Evolutionary conservation across 2,329 filamentous ascomycete species (phyloP), one percentile per base, ranked within the genome.

Genomic region (Pseudogymnoascus sp.): DNA sequence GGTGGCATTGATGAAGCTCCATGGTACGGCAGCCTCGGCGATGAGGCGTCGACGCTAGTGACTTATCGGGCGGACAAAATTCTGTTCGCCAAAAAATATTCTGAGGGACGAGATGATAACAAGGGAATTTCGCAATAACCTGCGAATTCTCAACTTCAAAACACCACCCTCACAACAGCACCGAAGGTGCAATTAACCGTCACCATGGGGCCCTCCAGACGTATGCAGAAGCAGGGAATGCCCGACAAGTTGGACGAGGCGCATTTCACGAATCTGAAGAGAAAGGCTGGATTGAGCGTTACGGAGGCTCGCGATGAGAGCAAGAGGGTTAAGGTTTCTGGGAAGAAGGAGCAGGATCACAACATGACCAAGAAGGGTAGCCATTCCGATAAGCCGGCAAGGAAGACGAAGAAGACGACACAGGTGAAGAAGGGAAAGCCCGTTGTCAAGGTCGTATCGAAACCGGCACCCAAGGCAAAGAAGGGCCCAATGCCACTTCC

Each of bases 141-240:
- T 57, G 51, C 51, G 51, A 57, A 57, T 57, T 57, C 51, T 57
- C 11, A 57, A 57, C 51, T 57, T 21, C 51, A 57, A 34, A 57
- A 34, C 28, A 4, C 28, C 51, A 36, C 51, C 51, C 51, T 57
- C 51, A 57, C 28, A 57, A 57, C 51, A 57, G 51, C 51, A 57
- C 51, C 51, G 16, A 57, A 57, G 51, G 51, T 57, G 51, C 51
- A 57, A 57, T 57, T 57, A 21, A 13, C 51, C n/a, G 16, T 57
- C 75, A 86, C 75, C 73, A 96, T 96, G 93, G 93, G 92, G 81
- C 85, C 87, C 67, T 90, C 92, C 76, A 90, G 92, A 75, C 91
- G 93, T 72, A 96, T 97, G 88, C 90, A 93, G 77, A 97, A 97
- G 79, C 95, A 98, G 84, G 93, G 92, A 64, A 83, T 89, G 68